phyloP scores from a whole-genome alignment of 352 stramenopile genomes.

The Phytophthora brassicae region DNA sequence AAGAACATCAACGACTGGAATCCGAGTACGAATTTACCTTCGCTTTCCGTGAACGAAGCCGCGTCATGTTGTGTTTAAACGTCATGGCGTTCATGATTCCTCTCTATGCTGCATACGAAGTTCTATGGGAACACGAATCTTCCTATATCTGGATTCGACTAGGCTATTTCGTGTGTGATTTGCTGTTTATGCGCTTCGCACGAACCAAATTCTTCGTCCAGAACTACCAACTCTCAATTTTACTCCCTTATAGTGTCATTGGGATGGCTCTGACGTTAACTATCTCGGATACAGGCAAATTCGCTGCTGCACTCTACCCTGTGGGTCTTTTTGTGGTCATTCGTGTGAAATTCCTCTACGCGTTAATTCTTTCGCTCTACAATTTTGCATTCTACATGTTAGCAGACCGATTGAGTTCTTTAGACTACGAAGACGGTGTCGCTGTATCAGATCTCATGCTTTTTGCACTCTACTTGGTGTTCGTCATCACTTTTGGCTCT shows the following conservation, averaged over 20 bases:
- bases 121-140: slow-evolving; percentile 59
- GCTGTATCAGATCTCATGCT: slow-evolving; percentile 61
- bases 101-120: slow-evolving; percentile 71
- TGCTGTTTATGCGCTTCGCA: slow-evolving; percentile 71
- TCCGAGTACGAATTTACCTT: slow-evolving; percentile 77
- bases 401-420: slow-evolving; percentile 21
- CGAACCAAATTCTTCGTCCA: slow-evolving; percentile 71
- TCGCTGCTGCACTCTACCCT: slow-evolving; percentile 77
- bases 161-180: slow-evolving; percentile 67
- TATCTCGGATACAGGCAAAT: slow-evolving; percentile 84
- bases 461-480: slow-evolving; percentile 74
- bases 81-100: slow-evolving; percentile 73
- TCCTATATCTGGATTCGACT: slow-evolving; percentile 70
- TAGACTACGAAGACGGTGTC: slow-evolving; percentile 33
- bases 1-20: slow-evolving; percentile 78
- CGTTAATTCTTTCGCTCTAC: slow-evolving; percentile 69
- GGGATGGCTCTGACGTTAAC: slow-evolving; percentile 81
- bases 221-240: slow-evolving; percentile 74
- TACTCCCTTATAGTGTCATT: slow-evolving; percentile 66
- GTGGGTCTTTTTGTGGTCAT: slow-evolving; percentile 83
- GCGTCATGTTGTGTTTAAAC: slow-evolving; percentile 73
- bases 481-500: slow-evolving; percentile 71
- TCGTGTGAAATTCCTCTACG: slow-evolving; percentile 85
- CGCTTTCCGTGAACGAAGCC: slow-evolving; percentile 60
- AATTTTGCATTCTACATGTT: slow-evolving; percentile 83